Evolutionary conservation across 306 rosid species (phyloP).

Genomic region (Herpetospermum pedunculosum): DNA sequence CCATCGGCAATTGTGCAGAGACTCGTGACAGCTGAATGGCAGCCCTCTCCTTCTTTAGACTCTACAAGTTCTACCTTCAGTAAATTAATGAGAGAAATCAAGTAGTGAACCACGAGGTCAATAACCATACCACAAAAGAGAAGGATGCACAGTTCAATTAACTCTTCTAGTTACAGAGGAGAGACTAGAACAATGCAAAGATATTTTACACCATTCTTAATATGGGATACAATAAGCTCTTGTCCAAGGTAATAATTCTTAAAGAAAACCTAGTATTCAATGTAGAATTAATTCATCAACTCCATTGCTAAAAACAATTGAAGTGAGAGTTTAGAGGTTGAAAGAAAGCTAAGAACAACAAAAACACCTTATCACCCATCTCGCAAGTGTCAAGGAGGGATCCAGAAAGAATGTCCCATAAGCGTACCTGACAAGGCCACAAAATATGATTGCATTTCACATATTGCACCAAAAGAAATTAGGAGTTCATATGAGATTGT

Average conservation of each 20-base stretch:
- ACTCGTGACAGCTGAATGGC: conserved; percentile 47
- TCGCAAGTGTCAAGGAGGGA: conserved; percentile 66
- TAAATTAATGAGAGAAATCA: conserved; percentile 1
- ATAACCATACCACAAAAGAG: background rate
- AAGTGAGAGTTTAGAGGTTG: background rate
- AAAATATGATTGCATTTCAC: conserved; percentile 4
- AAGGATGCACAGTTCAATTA: background rate
- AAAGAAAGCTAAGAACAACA: background rate
- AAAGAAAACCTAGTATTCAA: background rate
- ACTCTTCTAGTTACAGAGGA: background rate
- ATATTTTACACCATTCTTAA: background rate
- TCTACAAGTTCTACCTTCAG: conserved; percentile 77
- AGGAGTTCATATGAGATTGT: conserved; percentile 14
- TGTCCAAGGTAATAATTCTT: background rate
- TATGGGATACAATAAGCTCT: background rate
- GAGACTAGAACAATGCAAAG: background rate
- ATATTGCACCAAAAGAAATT: conserved; percentile 13
- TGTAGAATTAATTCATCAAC: background rate
- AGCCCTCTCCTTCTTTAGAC: conserved; percentile 40
- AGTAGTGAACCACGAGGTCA: background rate
- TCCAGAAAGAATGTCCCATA: conserved; percentile 73
- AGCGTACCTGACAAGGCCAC: conserved; percentile 50
- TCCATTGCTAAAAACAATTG: background rate
- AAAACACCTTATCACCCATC: conserved; percentile 54
- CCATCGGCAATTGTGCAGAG: conserved; percentile 51